These are phyloP conservation scores for Acacia concinna DNA, from an alignment of 331 rosid genomes.

Conservation along the genomic window DNA sequence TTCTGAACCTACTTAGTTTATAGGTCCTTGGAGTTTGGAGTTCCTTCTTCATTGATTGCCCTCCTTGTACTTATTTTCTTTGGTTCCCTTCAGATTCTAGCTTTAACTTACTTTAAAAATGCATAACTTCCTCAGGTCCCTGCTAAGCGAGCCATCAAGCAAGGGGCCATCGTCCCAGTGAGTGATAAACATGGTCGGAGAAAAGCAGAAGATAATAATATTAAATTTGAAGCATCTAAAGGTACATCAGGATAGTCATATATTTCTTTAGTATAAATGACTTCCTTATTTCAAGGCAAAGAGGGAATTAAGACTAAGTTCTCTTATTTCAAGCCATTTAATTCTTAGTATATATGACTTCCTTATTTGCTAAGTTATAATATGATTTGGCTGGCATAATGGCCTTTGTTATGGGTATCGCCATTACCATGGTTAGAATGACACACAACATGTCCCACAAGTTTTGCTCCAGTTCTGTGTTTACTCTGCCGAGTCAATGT, in stretches of 20 bases:
- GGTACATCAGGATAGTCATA: slow-evolving; percentile 41
- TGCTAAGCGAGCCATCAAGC: slow-evolving; percentile 17
- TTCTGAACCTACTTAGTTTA: neutral
- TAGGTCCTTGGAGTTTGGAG: neutral
- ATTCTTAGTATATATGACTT: no score
- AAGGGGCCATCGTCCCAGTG: slow-evolving; percentile 35
- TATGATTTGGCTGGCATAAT: no score
- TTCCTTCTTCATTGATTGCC: slow-evolving; percentile 12
- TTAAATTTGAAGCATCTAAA: slow-evolving; percentile 35
- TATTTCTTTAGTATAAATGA: neutral
- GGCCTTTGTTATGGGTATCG: no score
- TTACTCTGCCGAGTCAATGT: no score
- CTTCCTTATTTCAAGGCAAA: neutral
- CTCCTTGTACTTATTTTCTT: neutral
- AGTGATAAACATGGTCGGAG: slow-evolving; percentile 44
- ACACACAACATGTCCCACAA: no score
- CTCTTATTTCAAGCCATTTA: no score
- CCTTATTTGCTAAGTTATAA: no score
- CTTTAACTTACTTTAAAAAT: slow-evolving; percentile 20
- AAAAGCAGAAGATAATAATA: slow-evolving; percentile 12
- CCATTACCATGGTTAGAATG: no score
- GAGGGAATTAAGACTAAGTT: neutral
- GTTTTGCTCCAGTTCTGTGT: no score
- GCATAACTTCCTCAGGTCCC: slow-evolving; percentile 51
- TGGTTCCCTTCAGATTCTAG: neutral